Percentiles rank a stretch among this genome's conserved stretches.
Conservation (phyloP, 495 filamentous ascomycete species). For the Annulohypoxylon moriforme region DNA sequence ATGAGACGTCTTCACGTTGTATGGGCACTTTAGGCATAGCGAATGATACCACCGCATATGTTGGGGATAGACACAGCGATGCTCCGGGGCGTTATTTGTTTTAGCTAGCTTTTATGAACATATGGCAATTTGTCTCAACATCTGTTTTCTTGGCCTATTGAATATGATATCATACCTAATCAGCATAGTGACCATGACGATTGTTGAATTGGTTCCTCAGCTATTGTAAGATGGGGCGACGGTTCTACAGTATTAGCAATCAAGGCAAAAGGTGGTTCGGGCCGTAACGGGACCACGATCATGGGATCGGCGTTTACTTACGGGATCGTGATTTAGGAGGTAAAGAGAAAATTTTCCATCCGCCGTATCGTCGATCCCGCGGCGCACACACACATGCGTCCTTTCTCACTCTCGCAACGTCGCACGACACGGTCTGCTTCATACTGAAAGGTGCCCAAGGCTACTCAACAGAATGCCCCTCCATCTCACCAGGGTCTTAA, state of each 20-base stretch:
- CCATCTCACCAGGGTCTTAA: neutral
- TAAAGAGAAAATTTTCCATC: neutral
- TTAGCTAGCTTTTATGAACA: conserved; percentile 10
- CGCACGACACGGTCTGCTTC: conserved; percentile 5
- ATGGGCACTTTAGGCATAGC: conserved; percentile 30
- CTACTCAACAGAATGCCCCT: neutral
- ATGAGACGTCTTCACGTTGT: conserved; percentile 21
- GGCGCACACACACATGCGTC: conserved; percentile 4
- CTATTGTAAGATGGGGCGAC: neutral
- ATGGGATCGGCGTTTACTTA: neutral
- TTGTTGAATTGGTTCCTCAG: conserved; percentile 17
- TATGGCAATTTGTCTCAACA: neutral
- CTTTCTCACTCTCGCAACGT: conserved; percentile 20
- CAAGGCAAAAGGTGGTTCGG: neutral
- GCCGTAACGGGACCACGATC: conserved; percentile 4
- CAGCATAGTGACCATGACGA: conserved; percentile 13
- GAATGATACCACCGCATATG: conserved; percentile 36
- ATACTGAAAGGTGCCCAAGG: neutral
- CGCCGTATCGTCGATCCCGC: conserved; percentile 21
- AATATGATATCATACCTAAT: conserved; percentile 13
- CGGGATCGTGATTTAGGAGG: conserved; percentile 12
- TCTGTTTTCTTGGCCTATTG: neutral
- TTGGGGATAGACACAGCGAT: conserved; percentile 7
- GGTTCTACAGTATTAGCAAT: neutral
- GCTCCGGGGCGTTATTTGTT: neutral